Evolutionary conservation across 768 basidiomycete species (phyloP).

Genomic region (Xanthoconium stramineum): DNA sequence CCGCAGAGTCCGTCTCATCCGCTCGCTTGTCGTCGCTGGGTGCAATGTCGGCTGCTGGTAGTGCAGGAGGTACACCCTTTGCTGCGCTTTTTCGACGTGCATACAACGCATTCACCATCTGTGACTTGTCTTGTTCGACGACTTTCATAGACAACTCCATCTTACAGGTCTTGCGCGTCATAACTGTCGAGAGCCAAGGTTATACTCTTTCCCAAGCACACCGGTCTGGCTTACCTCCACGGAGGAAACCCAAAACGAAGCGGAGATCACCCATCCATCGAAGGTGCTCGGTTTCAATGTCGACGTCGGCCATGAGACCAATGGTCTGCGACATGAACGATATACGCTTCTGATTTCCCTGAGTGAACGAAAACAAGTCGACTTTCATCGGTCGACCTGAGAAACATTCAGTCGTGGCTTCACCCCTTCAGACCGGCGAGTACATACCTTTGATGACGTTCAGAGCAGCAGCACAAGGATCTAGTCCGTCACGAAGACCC

Average conservation of each 20-base stretch:
- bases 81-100: slow-evolving; percentile 33
- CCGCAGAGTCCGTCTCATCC: slow-evolving; percentile 33
- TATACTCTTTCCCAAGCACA: background rate
- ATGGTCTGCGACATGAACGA: slow-evolving; percentile 84
- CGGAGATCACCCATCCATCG: slow-evolving; percentile 86
- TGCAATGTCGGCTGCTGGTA: slow-evolving; percentile 10
- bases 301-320: slow-evolving; percentile 83
- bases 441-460: slow-evolving; percentile 72
- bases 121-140: slow-evolving; percentile 64
- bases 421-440: background rate
- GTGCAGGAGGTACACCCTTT: slow-evolving; percentile 7
- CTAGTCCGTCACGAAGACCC: slow-evolving; percentile 65
- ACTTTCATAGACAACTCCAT: slow-evolving; percentile 69
- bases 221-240: slow-evolving; percentile 49
- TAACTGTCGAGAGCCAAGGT: slow-evolving; percentile 38
- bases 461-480: slow-evolving; percentile 67
- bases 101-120: slow-evolving; percentile 57
- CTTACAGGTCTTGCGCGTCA: slow-evolving; percentile 61
- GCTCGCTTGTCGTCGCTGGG: slow-evolving; percentile 11
- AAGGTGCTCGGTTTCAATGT: slow-evolving; percentile 78
- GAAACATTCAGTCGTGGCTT: background rate
- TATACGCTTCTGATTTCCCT: slow-evolving; percentile 56
- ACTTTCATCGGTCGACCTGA: slow-evolving; percentile 69
- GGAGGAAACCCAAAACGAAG: slow-evolving; percentile 69
- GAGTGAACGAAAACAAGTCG: slow-evolving; percentile 76